Evolutionary conservation across 2,329 filamentous ascomycete species (phyloP).

Genomic region (Colletotrichum cuscutae): DNA sequence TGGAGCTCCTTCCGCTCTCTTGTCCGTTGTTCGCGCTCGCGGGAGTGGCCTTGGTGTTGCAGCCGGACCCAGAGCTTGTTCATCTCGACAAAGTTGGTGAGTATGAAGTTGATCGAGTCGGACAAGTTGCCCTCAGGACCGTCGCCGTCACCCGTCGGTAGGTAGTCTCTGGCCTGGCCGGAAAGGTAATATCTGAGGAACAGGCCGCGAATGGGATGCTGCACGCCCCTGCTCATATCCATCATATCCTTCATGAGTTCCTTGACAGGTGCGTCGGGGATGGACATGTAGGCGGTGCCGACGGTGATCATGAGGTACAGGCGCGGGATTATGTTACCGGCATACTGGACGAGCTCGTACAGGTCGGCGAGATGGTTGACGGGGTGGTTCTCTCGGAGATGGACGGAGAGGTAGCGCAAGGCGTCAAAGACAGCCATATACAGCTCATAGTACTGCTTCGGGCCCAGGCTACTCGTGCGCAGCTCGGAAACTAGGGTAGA

Average conservation of each 20-base stretch:
- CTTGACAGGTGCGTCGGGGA: slow-evolving; percentile 97
- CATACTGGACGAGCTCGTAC: slow-evolving; percentile 98
- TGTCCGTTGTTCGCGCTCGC: slow-evolving; percentile 91
- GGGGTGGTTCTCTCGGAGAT: slow-evolving; percentile 96
- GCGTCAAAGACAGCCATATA: slow-evolving; percentile 99
- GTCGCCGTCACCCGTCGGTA: slow-evolving; percentile 85
- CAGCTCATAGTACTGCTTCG: slow-evolving; percentile 99
- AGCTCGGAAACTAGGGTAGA: slow-evolving; percentile 98
- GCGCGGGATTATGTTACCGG: slow-evolving; percentile 95
- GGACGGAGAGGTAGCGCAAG: slow-evolving; percentile 93
- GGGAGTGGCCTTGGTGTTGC: slow-evolving; percentile 96
- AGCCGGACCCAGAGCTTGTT: slow-evolving; percentile 99
- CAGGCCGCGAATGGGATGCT: slow-evolving; percentile 94
- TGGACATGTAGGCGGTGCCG: slow-evolving; percentile 98
- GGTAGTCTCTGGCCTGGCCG: slow-evolving; percentile 89
- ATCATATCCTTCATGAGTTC: slow-evolving; percentile 99
- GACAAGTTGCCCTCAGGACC: slow-evolving; percentile 95
- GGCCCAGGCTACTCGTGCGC: slow-evolving; percentile 95
- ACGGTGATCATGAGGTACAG: slow-evolving; percentile 99
- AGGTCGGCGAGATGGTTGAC: slow-evolving; percentile 98
- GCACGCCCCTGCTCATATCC: slow-evolving; percentile 99
- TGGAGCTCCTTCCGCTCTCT: slow-evolving; percentile 96
- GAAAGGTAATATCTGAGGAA: slow-evolving; percentile 97
- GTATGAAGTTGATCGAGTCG: slow-evolving; percentile 96
- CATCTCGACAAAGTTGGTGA: slow-evolving; percentile 99